Evolutionary conservation across 106 monocot species (phyloP).

Genomic region (Amphibolis antarctica): DNA sequence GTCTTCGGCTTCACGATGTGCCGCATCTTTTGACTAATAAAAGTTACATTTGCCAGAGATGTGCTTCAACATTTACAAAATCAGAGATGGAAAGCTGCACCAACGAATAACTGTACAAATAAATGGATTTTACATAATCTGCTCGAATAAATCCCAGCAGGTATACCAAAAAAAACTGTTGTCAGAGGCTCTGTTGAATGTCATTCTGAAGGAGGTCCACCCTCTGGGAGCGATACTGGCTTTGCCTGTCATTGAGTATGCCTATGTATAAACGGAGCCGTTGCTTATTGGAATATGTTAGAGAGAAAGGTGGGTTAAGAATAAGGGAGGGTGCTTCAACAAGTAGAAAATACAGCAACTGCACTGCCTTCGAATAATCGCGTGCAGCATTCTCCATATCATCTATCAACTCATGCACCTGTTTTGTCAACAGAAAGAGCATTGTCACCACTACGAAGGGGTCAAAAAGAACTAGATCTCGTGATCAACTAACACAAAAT

Average conservation of each 20-base stretch:
- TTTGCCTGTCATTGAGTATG: constrained; percentile 49
- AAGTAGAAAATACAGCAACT: constrained; percentile 45
- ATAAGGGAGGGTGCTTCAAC: constrained; percentile 67
- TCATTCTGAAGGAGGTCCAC: constrained; percentile 30
- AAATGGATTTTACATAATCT: constrained; percentile 2
- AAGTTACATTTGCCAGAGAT: not conserved
- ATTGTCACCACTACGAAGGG: not conserved
- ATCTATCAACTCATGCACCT: constrained; percentile 85
- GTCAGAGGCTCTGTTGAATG: constrained; percentile 5
- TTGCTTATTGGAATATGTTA: constrained; percentile 35
- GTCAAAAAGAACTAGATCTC: not conserved
- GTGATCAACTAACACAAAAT: not conserved
- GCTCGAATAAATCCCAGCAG: not conserved
- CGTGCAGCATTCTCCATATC: constrained; percentile 41
- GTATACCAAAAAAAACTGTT: not conserved
- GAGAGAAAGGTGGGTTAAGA: constrained; percentile 53
- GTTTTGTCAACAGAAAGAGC: not conserved
- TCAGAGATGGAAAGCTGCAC: not conserved
- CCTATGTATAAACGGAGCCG: constrained; percentile 65
- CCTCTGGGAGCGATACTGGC: constrained; percentile 46
- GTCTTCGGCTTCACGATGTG: no score
- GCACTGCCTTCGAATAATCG: constrained; percentile 42
- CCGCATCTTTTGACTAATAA: not conserved
- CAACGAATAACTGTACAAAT: constrained; percentile 12
- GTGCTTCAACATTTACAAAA: not conserved